Evolutionary conservation across 805 yeast species (phyloP), one percentile per base, ranked within the genome.

Genomic region (Cyberlindnera saturnus): DNA sequence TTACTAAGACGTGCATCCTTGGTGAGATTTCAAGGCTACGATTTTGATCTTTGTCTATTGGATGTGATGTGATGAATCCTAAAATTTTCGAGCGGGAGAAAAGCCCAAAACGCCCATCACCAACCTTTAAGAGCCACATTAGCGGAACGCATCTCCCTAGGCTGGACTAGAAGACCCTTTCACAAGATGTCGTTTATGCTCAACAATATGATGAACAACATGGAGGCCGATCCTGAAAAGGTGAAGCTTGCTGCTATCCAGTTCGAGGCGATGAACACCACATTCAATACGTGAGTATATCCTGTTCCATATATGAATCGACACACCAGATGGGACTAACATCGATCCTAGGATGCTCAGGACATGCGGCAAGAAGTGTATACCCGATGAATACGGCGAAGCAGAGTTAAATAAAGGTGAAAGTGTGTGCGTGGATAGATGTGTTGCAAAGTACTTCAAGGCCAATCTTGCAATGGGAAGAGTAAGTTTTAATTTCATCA

Each of bases 391-490:
- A 50, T 90, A 85, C 64, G 86, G 87, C 14, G 98, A 91, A 55
- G 73, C 77, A 9, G 97, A 91, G 20, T 67, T 90, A 42, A 80
- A 78, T 50, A 88, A 89, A 56, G 97, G 96, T 32, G 97, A 90
- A 60, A 64, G 71, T 46, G 73, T 77, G 36, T 91, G 97, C 61
- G 66, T 86, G 10, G 96, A 89, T 61, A 70, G 97, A 47, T 90
- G 98, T 66, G 91, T 86, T 36, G 65, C 79, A 49, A 90, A 90
- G 62, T 89, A 82, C 63, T 86, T 88, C 69, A 73, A 73, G 53
- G 82, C 89, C 37, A 89, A 82, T 60, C 62, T 76, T 36, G 59
- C 73, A 41, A 67, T 86, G 28, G 93, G 91, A 0, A 73, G 69
- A 14, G 60, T 56, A 39, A 46, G 60, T 53, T 17, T 16, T 2